Percentiles rank a stretch among this genome's conserved stretches.
phyloP scores from a whole-genome alignment of 257 asterid species.

The Solanum pennellii region DNA sequence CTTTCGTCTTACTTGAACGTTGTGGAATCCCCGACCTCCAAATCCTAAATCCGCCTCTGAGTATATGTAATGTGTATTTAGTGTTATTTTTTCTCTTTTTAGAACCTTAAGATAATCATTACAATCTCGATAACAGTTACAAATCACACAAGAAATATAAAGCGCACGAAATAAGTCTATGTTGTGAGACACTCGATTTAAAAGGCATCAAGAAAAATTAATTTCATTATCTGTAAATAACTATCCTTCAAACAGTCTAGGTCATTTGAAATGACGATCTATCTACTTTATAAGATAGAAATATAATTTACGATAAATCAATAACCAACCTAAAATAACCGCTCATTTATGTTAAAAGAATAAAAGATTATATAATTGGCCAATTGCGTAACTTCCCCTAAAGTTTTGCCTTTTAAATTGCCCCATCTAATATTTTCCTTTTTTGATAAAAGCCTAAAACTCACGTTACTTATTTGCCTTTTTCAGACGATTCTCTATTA shows the following conservation, averaged over 20 bases:
- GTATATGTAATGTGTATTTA: too few species aligned
- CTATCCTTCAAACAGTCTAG: not conserved
- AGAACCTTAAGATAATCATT: too few species aligned
- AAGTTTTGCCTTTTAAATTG: not conserved
- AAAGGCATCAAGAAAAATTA: not conserved
- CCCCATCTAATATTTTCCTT: not conserved
- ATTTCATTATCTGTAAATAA: not conserved
- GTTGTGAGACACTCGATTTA: not conserved
- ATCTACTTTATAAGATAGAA: not conserved
- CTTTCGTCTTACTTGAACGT: too few species aligned
- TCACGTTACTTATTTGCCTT: not conserved
- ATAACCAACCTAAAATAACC: not conserved
- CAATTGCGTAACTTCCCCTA: not conserved
- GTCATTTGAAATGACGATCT: not conserved
- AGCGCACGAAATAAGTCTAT: fast-evolving
- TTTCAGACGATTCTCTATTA: not conserved
- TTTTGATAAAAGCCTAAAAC: not conserved
- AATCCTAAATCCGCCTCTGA: too few species aligned
- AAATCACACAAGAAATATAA: not conserved
- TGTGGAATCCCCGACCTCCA: too few species aligned
- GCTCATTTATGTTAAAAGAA: not conserved
- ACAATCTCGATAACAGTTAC: too few species aligned
- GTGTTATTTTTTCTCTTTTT: too few species aligned
- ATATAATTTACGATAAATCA: not conserved
- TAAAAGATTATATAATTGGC: not conserved